Percentiles rank a stretch among this genome's conserved stretches.
These are phyloP conservation scores for Echeveria elegans DNA, from an alignment of 164 flowering plant species.

Conservation along the genomic window DNA sequence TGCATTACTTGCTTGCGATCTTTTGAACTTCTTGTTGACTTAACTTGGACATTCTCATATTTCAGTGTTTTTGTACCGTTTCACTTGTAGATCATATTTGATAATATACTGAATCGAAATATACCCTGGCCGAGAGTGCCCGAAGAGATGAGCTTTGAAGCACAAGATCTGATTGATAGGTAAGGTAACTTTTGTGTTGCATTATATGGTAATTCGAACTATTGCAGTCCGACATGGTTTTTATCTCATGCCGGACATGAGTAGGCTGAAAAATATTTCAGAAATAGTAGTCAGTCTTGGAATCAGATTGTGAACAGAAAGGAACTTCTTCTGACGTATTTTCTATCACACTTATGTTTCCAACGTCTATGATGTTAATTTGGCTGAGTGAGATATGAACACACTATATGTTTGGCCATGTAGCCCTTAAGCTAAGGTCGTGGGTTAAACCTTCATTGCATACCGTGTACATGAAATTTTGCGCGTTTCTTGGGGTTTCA, in stretches of 20 bases:
- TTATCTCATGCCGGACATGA: neutral
- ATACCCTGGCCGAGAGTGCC: constrained; percentile 96
- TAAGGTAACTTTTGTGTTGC: constrained; percentile 25
- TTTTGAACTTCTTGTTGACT: neutral
- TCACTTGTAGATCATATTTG: constrained; percentile 68
- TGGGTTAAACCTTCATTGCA: too few relatives aligned
- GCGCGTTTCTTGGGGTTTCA: neutral
- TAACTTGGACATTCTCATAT: neutral
- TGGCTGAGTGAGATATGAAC: neutral
- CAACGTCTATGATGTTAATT: neutral
- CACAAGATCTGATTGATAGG: constrained; percentile 81
- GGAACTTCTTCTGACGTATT: too few relatives aligned
- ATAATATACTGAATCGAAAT: constrained; percentile 92
- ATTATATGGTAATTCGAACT: neutral
- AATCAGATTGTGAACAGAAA: neutral
- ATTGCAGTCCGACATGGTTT: neutral
- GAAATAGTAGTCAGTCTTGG: neutral
- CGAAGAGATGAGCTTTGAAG: constrained; percentile 88
- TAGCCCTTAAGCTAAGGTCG: too few relatives aligned
- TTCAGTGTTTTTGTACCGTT: neutral
- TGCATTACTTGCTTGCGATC: neutral
- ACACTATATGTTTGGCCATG: too few relatives aligned
- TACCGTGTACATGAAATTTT: neutral
- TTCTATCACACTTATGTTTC: neutral
- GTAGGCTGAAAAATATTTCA: neutral